Evolutionary conservation across 2,329 filamentous ascomycete genomes (phyloP).

Genomic region (Sporothrix pallida): DNA sequence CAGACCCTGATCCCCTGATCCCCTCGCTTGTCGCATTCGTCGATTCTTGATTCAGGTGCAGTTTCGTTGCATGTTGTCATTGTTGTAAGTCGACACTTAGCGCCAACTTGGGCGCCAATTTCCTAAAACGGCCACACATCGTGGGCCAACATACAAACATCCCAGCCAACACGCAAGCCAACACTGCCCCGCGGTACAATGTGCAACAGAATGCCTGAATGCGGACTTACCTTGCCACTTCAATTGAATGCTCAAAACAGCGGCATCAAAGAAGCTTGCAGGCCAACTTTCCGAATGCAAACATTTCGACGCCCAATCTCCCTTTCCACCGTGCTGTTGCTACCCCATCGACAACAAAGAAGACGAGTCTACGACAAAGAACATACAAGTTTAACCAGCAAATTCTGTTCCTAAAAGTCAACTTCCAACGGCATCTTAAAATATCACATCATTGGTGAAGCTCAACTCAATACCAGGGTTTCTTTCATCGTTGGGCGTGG

Average conservation of each 20-base stretch:
- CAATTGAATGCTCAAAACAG: neutral
- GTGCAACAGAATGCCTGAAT: neutral
- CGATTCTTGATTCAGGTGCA: neutral
- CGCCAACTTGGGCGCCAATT: neutral
- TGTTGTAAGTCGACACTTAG: neutral
- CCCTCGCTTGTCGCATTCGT: neutral
- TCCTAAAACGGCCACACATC: slow-evolving; percentile 3
- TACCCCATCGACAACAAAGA: neutral
- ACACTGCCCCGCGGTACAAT: neutral
- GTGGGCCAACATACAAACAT: neutral
- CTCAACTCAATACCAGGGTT: neutral
- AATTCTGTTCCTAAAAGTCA: neutral
- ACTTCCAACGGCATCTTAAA: neutral
- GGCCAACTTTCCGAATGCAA: neutral
- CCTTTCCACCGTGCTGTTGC: neutral
- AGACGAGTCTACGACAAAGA: neutral
- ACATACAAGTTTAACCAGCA: neutral
- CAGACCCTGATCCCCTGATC: neutral
- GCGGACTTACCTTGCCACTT: neutral
- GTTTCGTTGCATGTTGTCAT: neutral
- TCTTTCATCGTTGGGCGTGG: neutral
- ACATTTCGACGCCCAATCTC: neutral
- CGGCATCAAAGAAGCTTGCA: no score
- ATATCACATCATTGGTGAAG: neutral
- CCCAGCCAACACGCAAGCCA: neutral